A percentile compares a stretch with the other conserved stretches of the same genome.
Evolutionary conservation across 2,329 filamentous ascomycete species (phyloP).

Genomic region (Colletotrichum neosansevieriae): DNA sequence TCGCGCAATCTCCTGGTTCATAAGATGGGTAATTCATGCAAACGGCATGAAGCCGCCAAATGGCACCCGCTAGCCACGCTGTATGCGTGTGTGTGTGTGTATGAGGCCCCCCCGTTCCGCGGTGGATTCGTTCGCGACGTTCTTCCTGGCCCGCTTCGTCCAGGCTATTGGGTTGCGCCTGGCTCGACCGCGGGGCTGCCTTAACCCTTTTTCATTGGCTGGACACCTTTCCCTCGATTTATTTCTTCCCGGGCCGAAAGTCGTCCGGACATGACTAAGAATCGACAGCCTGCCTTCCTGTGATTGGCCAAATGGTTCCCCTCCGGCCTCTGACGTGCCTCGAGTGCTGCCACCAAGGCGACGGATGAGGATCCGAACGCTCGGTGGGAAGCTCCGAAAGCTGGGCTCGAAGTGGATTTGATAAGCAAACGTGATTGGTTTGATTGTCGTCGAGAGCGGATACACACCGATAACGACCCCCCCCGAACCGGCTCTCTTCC

Average conservation of each 20-base stretch:
- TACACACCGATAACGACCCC: constrained; percentile 34
- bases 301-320: background rate
- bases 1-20: constrained; percentile 12
- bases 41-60: constrained; percentile 32
- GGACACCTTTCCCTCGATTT: background rate
- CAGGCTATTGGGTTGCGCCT: constrained; percentile 20
- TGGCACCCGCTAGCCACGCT: constrained; percentile 1
- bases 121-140: constrained; percentile 24
- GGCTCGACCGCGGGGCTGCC: constrained; percentile 9
- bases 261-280: constrained; percentile 33
- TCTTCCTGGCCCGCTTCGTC: constrained; percentile 30
- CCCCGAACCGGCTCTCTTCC: constrained; percentile 15
- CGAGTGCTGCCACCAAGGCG: background rate
- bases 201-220: background rate
- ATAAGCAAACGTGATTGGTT: constrained; percentile 19
- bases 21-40: constrained; percentile 32
- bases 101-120: constrained; percentile 13
- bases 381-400: constrained; percentile 15
- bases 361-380: constrained; percentile 13
- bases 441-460: constrained; percentile 2
- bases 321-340: too few species aligned
- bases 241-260: constrained; percentile 1
- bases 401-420: background rate
- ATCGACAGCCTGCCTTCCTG: background rate
- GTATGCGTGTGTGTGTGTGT: background rate